Conservation (phyloP, 805 yeast species). For the Maudiozyma saulgeensis region DNA sequence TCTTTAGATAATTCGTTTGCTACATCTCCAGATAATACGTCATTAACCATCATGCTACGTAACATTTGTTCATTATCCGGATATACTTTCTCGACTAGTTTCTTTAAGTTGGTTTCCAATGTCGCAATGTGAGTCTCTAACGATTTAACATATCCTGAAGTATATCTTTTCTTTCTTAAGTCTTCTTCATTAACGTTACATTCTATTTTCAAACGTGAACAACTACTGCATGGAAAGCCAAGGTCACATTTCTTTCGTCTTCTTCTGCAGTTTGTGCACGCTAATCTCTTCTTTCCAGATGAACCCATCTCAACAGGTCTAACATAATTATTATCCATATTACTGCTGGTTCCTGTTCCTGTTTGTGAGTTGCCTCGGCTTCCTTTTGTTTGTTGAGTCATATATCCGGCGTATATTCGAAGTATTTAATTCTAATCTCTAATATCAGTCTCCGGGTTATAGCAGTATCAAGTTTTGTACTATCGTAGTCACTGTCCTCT, state of each 20-base stretch:
- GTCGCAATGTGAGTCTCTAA: constrained; percentile 30
- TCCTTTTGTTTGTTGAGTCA: neutral
- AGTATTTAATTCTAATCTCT: no score
- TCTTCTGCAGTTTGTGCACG: constrained; percentile 28
- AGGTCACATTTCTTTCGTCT: constrained; percentile 40
- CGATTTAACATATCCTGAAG: constrained; percentile 40
- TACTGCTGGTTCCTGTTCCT: neutral
- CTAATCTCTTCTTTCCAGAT: constrained; percentile 21
- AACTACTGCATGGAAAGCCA: constrained; percentile 40
- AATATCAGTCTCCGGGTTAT: no score
- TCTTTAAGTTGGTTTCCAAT: constrained; percentile 21
- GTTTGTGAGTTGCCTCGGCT: neutral
- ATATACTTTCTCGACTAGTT: constrained; percentile 15
- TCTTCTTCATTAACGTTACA: constrained; percentile 42
- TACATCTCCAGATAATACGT: constrained; percentile 8
- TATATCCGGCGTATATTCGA: neutral
- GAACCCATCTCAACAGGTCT: constrained; percentile 1
- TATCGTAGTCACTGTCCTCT: no score
- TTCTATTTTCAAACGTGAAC: constrained; percentile 34
- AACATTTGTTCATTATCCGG: constrained; percentile 14
- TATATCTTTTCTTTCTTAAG: constrained; percentile 42
- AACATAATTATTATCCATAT: neutral
- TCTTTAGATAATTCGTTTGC: neutral
- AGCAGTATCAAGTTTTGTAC: no score
- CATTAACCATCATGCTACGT: constrained; percentile 15